Base-by-base conservation (phyloP, 768 basidiomycete genomes). In the Kwoniella bestiolae region DNA sequence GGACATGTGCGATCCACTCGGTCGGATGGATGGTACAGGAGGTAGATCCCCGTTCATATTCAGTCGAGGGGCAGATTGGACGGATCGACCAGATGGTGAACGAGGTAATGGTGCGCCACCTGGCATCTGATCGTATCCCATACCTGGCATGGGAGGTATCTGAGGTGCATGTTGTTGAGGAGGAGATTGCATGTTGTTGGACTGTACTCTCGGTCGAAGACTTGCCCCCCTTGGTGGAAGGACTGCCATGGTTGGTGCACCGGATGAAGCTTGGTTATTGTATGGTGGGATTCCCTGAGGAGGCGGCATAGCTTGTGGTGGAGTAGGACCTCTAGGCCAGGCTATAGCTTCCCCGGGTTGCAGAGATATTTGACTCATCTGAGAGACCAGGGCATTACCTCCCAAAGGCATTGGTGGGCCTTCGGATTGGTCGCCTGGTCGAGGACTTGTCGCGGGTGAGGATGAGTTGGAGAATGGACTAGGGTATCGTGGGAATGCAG, bases 171-270 rank as follows among this genome's bases (percentile, higher is more conserved):
- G 50, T n/a, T 63, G 56, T 21, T 53, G 34, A 6, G 55, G 44
- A 31, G 56, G 63, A 46, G 56, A 50, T 18, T 50, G 53, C 25
- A 49, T 52, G 46, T 57, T 57, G 25, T 41, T 44, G n/a, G 63
- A 64, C 7, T 67, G 69, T 3, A 64, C 56, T 49, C 70, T 52
- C 12, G 56, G 29, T 29, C 76, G 67, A 25, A 78, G 55, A 66
- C 70, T 72, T 5, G 76, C 76, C 28, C 76, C 76, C 29, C 76
- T 60, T 21, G 76, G 76, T 9, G 76, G 76, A 18, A 77, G 56
- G 1, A 47, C 68, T 16, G 64, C 59, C 16, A 59, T 65, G 11
- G 52, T 35, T 9, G 56, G 63, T 25, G 60, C 57, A 11, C 67
- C 68, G 5, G 26, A n/a, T 18, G 67, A 25, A n/a, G 52, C 12